Conservation (phyloP, 495 filamentous ascomycete species). For the Daldinia loculata region DNA sequence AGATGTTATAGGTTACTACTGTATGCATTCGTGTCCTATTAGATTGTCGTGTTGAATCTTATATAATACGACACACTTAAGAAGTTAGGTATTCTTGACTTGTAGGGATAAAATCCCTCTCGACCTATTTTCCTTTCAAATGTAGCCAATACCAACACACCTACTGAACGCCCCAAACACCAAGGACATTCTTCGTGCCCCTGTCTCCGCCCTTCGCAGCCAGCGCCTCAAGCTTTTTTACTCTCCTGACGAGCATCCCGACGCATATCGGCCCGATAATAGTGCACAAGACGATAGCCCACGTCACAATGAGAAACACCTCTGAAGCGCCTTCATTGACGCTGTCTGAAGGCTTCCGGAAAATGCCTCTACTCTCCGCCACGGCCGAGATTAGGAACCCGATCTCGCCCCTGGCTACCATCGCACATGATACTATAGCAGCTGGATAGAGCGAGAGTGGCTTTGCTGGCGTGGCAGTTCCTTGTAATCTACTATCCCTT, state of each 20-base stretch:
- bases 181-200: constrained; percentile 33
- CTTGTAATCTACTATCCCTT: background rate
- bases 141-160: no score
- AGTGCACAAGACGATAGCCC: constrained; percentile 81
- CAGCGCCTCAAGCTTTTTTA: constrained; percentile 42
- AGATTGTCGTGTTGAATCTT: no score
- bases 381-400: constrained; percentile 80
- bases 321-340: constrained; percentile 48
- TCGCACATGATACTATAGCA: constrained; percentile 66
- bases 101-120: no score
- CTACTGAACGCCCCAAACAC: constrained; percentile 39
- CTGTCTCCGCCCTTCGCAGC: constrained; percentile 12
- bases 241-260: constrained; percentile 63
- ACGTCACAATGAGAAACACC: constrained; percentile 71
- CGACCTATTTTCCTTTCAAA: no score
- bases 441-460: constrained; percentile 68
- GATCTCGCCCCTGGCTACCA: constrained; percentile 82
- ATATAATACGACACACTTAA: no score
- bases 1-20: no score
- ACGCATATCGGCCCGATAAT: constrained; percentile 75
- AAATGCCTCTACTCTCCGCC: constrained; percentile 68
- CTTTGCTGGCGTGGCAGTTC: constrained; percentile 43
- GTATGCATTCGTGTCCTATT: no score
- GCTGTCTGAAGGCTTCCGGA: constrained; percentile 46
- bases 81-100: background rate